phyloP scores from a whole-genome alignment of 164 flowering plant genomes.

The Magnolia sinica region DNA sequence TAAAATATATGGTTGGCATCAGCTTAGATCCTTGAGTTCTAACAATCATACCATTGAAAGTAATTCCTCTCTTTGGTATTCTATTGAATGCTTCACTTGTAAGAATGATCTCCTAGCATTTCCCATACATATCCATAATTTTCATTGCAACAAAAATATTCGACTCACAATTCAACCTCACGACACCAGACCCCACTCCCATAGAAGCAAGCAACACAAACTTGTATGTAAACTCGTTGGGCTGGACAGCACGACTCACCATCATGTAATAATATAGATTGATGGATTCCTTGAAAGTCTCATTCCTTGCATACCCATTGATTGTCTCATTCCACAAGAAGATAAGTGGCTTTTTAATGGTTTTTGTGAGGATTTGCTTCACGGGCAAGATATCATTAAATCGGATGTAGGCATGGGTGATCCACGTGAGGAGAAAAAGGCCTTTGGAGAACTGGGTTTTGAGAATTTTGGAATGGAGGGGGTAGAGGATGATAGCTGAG shows the following conservation, averaged over 20 bases:
- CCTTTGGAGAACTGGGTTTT: constrained; percentile 14
- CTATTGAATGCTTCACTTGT: constrained; percentile 16
- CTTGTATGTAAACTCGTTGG: constrained; percentile 18
- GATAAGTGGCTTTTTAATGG: constrained; percentile 9
- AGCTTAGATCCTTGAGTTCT: not conserved
- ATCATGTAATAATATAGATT: constrained; percentile 3
- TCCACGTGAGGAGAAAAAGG: constrained; percentile 16
- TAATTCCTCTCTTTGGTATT: constrained; percentile 13
- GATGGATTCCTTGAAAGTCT: constrained; percentile 7
- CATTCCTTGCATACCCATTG: constrained; percentile 10
- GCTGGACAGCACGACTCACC: not conserved
- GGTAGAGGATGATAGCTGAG: not conserved
- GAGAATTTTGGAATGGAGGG: constrained; percentile 11
- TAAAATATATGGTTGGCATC: not conserved
- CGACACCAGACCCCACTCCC: constrained; percentile 2
- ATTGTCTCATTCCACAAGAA: constrained; percentile 21
- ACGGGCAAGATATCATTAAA: not conserved
- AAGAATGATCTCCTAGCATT: constrained; percentile 7
- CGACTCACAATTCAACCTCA: not conserved
- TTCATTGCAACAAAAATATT: constrained; percentile 18
- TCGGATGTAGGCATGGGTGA: constrained; percentile 10
- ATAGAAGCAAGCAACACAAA: constrained; percentile 16
- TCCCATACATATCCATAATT: constrained; percentile 18
- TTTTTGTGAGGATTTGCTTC: constrained; percentile 11
- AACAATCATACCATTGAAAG: constrained; percentile 20